Conservation (phyloP, 495 filamentous ascomycete species). For the Penicilliopsis zonata region DNA sequence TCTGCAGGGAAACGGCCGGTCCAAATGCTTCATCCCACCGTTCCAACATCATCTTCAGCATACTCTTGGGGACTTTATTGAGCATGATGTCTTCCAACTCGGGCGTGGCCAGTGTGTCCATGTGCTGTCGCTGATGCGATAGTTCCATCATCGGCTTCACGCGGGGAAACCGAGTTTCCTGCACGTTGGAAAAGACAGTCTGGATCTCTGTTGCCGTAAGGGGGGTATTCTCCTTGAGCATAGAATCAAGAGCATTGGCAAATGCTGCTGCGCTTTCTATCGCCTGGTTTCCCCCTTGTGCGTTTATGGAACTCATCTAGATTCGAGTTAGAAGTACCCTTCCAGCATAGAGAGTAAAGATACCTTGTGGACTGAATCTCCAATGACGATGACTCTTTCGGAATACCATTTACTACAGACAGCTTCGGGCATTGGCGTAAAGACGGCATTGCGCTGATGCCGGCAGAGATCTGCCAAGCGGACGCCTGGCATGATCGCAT, state of each 20-base stretch:
- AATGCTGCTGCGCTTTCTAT: slow-evolving; percentile 29
- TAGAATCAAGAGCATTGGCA: slow-evolving; percentile 13
- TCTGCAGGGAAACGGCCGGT: too few species aligned
- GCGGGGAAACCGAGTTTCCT: slow-evolving; percentile 7
- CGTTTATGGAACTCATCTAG: slow-evolving; percentile 11
- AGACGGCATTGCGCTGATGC: slow-evolving; percentile 4
- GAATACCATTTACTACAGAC: slow-evolving; percentile 15
- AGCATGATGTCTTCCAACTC: slow-evolving; percentile 5
- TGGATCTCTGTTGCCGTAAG: slow-evolving; percentile 6
- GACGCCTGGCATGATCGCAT: slow-evolving; percentile 14
- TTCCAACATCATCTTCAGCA: too few species aligned
- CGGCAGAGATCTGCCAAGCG: slow-evolving; percentile 9
- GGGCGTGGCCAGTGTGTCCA: slow-evolving; percentile 10
- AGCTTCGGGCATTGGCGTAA: slow-evolving; percentile 11
- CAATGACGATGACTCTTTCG: slow-evolving; percentile 11
- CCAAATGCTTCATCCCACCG: too few species aligned
- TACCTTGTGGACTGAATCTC: slow-evolving; percentile 18
- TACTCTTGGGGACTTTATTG: too few species aligned
- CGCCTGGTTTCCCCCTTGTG: slow-evolving; percentile 23
- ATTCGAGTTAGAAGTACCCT: neutral
- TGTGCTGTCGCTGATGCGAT: slow-evolving; percentile 7
- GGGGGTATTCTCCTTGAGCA: neutral
- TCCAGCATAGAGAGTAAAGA: neutral
- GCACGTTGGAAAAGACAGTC: slow-evolving; percentile 5
- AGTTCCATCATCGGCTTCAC: slow-evolving; percentile 4